Conservation (phyloP, 306 rosid genomes). For the Ceratonia siliqua region DNA sequence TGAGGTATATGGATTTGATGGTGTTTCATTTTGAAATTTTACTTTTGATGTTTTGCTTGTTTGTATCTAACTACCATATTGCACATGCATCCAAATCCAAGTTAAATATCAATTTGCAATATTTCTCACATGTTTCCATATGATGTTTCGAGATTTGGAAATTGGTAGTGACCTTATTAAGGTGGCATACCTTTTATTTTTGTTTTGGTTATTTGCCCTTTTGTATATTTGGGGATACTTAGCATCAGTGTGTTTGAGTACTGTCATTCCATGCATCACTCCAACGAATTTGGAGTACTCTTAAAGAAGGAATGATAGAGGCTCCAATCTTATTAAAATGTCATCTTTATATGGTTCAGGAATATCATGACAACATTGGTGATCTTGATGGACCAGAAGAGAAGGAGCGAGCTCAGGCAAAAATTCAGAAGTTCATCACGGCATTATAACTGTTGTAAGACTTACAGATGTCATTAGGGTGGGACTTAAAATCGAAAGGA, state of each 20-base stretch:
- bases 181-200: neutral
- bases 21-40: neutral
- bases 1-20: slow-evolving; percentile 53
- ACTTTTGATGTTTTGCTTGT: neutral
- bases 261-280: neutral
- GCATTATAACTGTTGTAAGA: slow-evolving; percentile 50
- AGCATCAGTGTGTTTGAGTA: neutral
- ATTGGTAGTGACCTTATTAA: neutral
- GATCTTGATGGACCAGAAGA: slow-evolving; percentile 93
- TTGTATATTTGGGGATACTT: neutral
- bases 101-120: too few relatives aligned
- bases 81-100: too few relatives aligned
- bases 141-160: neutral
- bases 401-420: slow-evolving; percentile 83
- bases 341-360: slow-evolving; percentile 44
- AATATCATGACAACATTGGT: slow-evolving; percentile 88
- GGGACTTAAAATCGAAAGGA: slow-evolving; percentile 4
- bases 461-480: neutral
- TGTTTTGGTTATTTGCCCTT: neutral
- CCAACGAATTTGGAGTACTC: neutral
- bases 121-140: too few relatives aligned
- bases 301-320: neutral
- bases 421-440: slow-evolving; percentile 75
- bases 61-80: neutral
- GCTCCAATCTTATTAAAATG: slow-evolving; percentile 17